Evolutionary conservation across 257 asterid genomes (phyloP).

Genomic region (Rubia yunnanensis): DNA sequence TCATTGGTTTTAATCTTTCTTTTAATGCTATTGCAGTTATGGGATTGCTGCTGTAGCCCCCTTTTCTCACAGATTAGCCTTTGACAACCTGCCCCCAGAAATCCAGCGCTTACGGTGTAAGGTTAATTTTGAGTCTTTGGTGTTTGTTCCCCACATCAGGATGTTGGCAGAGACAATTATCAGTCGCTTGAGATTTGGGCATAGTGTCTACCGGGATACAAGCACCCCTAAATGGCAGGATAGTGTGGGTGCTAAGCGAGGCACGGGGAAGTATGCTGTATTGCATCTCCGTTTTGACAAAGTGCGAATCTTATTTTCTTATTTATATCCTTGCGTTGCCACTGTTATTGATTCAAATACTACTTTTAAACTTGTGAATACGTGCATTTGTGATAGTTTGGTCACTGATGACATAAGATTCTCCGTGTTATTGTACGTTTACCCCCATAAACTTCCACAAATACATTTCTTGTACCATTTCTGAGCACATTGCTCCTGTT

Average conservation of each 20-base stretch:
- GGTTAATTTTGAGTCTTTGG: slow-evolving; percentile 34
- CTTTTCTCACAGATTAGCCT: slow-evolving; percentile 42
- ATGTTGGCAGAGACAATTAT: slow-evolving; percentile 28
- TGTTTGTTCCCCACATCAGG: slow-evolving; percentile 37
- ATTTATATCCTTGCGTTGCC: background rate
- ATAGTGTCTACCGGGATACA: slow-evolving; percentile 12
- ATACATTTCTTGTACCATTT: background rate
- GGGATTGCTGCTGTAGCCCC: slow-evolving; percentile 43
- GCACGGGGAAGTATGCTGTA: slow-evolving; percentile 36
- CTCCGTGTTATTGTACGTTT: background rate
- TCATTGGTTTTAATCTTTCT: background rate
- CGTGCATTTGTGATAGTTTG: background rate
- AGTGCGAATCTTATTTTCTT: slow-evolving; percentile 17
- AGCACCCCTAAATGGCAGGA: slow-evolving; percentile 4
- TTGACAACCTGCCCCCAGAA: slow-evolving; percentile 32
- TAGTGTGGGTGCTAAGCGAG: slow-evolving; percentile 11
- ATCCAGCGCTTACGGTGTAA: slow-evolving; percentile 40
- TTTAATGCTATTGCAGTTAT: slow-evolving; percentile 20
- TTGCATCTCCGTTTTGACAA: slow-evolving; percentile 45
- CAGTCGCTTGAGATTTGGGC: slow-evolving; percentile 27
- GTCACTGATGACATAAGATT: background rate
- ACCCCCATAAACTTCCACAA: background rate
- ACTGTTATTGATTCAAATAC: background rate
- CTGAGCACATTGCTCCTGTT: background rate
- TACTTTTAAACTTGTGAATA: background rate